Evolutionary conservation across 2,329 filamentous ascomycete species (phyloP), one percentile per base, ranked within the genome.

Genomic region (Neonectria neomacrospora): DNA sequence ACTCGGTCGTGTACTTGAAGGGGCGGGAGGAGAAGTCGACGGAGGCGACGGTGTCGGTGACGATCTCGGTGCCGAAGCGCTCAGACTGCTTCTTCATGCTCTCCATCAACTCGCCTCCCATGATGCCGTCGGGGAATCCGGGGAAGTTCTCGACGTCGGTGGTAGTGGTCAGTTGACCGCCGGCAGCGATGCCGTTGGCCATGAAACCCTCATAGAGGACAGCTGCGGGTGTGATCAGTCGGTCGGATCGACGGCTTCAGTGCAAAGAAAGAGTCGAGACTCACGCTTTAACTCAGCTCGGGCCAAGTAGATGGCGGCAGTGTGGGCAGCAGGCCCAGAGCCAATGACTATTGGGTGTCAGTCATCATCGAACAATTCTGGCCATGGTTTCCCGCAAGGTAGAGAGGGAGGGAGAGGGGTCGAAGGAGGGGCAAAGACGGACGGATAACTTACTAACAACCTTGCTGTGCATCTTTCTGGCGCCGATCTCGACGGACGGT

Each of bases 111-210:
- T 93, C 91, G 60, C 87, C 81, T 70, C 96, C 96, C 81, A 93
- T 91, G 78, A 99, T 94, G 67, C 91, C 92, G 73, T 92, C 88
- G 75, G 92, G 91, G 83, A 98, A 99, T 51, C 96, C 96, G 26
- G 96, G 96, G 81, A 91, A 99, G 87, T 99, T 99, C 85, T 99
- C 96, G 64, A 99, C 90, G 72, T 99, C 96, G 75, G 97, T 98
- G 58, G 96, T 99, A 26, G 96, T 99, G 58, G 96, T 99, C 72
- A 99, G 86, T 85, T 99, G 96, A 61, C 96, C 96, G 72, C 96
- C 96, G 47, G 96, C 93, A 7, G 96, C 96, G 74, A 96, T 97
- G 75, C 95, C 96, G 77, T 97, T 96, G 74, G 96, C 96, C 79
- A 99, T 90, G 87, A 99, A 97, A 73, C 96, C 96, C 83, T 99